Percentiles rank a stretch among this genome's conserved stretches.
Conservation (phyloP, 441 rosid species). For the Metrosideros polymorpha region DNA sequence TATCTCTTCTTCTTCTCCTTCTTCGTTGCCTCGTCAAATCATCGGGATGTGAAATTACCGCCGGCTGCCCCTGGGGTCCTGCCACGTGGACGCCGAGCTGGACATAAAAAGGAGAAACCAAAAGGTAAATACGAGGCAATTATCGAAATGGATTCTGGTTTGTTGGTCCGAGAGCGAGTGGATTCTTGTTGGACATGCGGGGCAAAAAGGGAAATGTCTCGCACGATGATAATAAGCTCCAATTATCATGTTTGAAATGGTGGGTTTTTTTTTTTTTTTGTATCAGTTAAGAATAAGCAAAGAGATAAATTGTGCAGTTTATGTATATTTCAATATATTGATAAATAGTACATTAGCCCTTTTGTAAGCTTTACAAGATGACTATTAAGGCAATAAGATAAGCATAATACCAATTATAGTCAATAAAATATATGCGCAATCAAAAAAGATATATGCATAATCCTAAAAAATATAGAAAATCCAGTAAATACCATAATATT, state of each 20-base stretch:
- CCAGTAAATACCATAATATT: accelerated
- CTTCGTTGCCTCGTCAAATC: not conserved
- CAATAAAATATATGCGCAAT: accelerated
- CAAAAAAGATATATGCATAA: accelerated
- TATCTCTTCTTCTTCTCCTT: not conserved
- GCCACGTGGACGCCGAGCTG: not conserved
- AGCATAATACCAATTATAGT: not conserved
- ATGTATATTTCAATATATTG: accelerated
- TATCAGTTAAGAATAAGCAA: not conserved
- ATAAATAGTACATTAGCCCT: not conserved
- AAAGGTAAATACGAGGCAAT: not conserved
- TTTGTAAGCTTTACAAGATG: accelerated
- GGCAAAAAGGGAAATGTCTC: not conserved
- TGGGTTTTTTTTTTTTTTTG: not conserved
- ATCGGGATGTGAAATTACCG: not conserved
- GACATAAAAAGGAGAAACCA: too few relatives aligned
- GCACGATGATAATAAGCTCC: not conserved
- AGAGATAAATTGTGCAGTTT: too few relatives aligned
- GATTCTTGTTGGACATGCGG: not conserved
- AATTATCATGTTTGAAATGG: not conserved
- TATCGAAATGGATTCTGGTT: not conserved
- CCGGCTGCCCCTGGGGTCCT: not conserved
- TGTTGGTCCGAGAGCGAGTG: not conserved
- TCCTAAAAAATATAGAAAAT: accelerated
- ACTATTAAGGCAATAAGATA: not conserved